These are phyloP conservation scores for Phytopythium montanum DNA, from an alignment of 352 stramenopile species.

Conservation along the genomic window DNA sequence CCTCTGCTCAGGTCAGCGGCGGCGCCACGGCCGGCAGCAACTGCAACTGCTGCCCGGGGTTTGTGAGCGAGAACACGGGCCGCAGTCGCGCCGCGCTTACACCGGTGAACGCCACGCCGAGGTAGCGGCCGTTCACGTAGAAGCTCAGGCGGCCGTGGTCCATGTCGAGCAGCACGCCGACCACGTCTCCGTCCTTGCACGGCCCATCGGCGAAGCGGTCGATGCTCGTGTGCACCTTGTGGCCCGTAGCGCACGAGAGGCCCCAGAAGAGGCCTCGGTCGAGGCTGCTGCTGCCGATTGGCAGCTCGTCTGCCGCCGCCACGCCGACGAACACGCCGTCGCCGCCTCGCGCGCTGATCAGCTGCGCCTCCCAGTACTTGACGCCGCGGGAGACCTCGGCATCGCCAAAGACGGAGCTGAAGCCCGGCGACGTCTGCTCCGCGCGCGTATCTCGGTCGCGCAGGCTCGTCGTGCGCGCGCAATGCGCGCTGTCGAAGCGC, in stretches of 20 bases:
- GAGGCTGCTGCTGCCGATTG: constrained; percentile 56
- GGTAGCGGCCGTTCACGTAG: constrained; percentile 70
- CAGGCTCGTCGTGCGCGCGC: constrained; percentile 46
- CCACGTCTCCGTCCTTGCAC: constrained; percentile 71
- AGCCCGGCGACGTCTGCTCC: constrained; percentile 60
- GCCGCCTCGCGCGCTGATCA: constrained; percentile 41
- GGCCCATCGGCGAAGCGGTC: constrained; percentile 71
- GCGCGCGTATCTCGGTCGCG: constrained; percentile 48
- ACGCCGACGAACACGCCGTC: constrained; percentile 78
- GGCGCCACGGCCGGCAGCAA: constrained; percentile 51
- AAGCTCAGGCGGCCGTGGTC: constrained; percentile 70
- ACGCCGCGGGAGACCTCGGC: constrained; percentile 51
- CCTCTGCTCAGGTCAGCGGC: constrained; percentile 26
- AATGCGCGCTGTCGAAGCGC: constrained; percentile 63
- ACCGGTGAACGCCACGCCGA: constrained; percentile 68
- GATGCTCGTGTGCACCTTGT: constrained; percentile 75
- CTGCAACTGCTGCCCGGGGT: constrained; percentile 60
- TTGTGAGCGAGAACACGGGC: constrained; percentile 70
- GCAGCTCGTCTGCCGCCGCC: constrained; percentile 40
- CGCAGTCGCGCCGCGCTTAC: constrained; percentile 57
- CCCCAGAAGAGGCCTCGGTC: constrained; percentile 70
- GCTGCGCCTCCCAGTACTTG: constrained; percentile 83
- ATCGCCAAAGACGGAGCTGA: constrained; percentile 59
- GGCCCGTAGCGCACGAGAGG: constrained; percentile 64
- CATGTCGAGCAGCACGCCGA: constrained; percentile 76